Percentiles rank a stretch among this genome's conserved stretches.
phyloP scores from a whole-genome alignment of 2,329 filamentous ascomycete genomes.

The Paracamarosporium sp. region DNA sequence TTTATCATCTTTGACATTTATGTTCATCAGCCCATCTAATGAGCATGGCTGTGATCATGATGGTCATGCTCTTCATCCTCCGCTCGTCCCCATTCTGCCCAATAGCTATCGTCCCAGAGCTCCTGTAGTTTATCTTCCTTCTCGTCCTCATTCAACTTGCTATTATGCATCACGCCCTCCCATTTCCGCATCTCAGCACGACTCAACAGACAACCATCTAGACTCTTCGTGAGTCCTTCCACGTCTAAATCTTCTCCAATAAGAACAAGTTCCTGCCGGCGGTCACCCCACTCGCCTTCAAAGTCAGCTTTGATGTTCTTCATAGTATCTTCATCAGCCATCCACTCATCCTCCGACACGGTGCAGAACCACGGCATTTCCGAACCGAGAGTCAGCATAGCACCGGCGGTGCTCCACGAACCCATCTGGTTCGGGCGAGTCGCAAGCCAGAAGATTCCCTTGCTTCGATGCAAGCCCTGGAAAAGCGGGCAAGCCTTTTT shows the following conservation, averaged over 20 bases:
- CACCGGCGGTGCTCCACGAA: conserved; percentile 70
- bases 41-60: conserved; percentile 11
- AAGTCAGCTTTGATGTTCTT: conserved; percentile 60
- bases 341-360: conserved; percentile 60
- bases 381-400: conserved; percentile 67
- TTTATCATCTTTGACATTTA: no score
- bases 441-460: conserved; percentile 67
- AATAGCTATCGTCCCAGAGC: conserved; percentile 67
- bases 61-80: conserved; percentile 37
- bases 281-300: conserved; percentile 67
- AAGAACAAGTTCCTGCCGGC: conserved; percentile 75
- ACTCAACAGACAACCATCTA: conserved; percentile 69
- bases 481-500: conserved; percentile 64
- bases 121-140: conserved; percentile 57
- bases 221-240: conserved; percentile 55
- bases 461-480: conserved; percentile 65
- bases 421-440: conserved; percentile 63
- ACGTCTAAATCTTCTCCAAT: conserved; percentile 71
- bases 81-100: conserved; percentile 56
- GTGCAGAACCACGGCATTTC: conserved; percentile 67
- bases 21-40: not conserved
- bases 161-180: conserved; percentile 47
- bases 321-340: conserved; percentile 56
- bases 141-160: conserved; percentile 36
- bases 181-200: conserved; percentile 60